phyloP scores from a whole-genome alignment of 1,284 basidiomycete genomes.

The Naganishia cerealis region DNA sequence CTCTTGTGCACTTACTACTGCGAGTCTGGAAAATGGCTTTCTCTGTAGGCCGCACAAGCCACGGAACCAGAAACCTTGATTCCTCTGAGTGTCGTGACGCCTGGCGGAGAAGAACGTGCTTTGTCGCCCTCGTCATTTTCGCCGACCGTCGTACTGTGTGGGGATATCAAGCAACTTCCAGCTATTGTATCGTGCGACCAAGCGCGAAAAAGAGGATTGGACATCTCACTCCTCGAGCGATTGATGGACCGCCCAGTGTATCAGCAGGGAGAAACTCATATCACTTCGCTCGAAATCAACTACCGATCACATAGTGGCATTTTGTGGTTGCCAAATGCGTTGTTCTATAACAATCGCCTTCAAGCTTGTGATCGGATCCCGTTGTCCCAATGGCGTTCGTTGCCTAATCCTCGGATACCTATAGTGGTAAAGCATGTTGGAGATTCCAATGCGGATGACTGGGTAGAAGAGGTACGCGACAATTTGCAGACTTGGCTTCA shows the following conservation, averaged over 20 bases:
- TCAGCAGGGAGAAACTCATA: constrained; percentile 17
- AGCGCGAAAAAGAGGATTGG: constrained; percentile 48
- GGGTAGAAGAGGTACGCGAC: constrained; percentile 49
- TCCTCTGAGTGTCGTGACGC: constrained; percentile 49
- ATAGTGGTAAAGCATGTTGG: constrained; percentile 47
- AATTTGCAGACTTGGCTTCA: background rate
- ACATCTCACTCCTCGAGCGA: constrained; percentile 52
- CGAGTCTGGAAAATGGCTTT: background rate
- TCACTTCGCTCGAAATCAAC: constrained; percentile 41
- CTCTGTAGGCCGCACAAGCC: constrained; percentile 49
- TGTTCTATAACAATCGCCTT: constrained; percentile 55
- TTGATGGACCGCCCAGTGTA: constrained; percentile 47
- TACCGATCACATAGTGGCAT: constrained; percentile 53
- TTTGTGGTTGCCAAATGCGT: constrained; percentile 49
- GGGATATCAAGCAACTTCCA: constrained; percentile 53
- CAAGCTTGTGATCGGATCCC: constrained; percentile 42
- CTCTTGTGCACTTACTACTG: background rate
- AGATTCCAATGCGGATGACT: constrained; percentile 43
- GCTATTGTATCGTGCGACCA: constrained; percentile 46
- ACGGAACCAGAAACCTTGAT: constrained; percentile 50
- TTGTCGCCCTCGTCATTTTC: constrained; percentile 14
- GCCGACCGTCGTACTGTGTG: constrained; percentile 48
- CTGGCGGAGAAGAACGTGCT: constrained; percentile 26
- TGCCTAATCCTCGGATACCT: constrained; percentile 47
- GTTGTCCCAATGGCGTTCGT: constrained; percentile 42